A percentile compares a stretch with the other conserved stretches of the same genome.
Evolutionary conservation across 305 asterid genomes (phyloP).

Genomic region (Fraxinus nigra): DNA sequence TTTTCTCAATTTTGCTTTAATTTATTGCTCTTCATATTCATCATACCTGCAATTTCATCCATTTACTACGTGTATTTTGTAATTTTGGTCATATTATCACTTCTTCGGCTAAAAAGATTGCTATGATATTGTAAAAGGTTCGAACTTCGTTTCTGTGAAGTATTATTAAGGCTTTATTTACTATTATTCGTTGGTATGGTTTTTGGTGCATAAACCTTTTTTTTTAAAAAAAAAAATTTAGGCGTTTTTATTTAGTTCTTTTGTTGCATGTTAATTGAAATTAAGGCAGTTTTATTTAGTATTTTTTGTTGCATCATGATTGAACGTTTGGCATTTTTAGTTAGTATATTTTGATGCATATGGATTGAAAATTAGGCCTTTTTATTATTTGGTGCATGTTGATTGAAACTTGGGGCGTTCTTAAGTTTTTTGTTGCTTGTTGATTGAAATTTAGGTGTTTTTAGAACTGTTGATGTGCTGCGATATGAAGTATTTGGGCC

Average conservation of each 20-base stretch:
- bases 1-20: background rate
- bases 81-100: background rate
- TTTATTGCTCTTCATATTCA: background rate
- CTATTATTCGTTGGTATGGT: constrained; percentile 14
- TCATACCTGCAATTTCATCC: background rate
- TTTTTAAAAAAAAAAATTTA: background rate
- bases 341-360: constrained; percentile 3
- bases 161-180: background rate
- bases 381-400: constrained; percentile 3
- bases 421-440: background rate
- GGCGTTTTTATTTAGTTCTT: background rate
- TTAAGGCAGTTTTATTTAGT: background rate
- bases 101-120: background rate
- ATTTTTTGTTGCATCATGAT: constrained; percentile 3
- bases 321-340: constrained; percentile 2
- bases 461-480: background rate
- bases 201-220: background rate
- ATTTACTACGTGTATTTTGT: background rate
- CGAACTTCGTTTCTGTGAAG: background rate
- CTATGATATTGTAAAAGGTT: background rate
- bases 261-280: constrained; percentile 3
- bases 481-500: background rate
- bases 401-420: constrained; percentile 2
- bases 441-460: background rate
- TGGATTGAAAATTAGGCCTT: constrained; percentile 1